Percentiles rank a stretch among this genome's conserved stretches.
These are phyloP conservation scores for Lizanozyma gosingica DNA, from an alignment of 1,139 yeast genomes.

Conservation along the genomic window DNA sequence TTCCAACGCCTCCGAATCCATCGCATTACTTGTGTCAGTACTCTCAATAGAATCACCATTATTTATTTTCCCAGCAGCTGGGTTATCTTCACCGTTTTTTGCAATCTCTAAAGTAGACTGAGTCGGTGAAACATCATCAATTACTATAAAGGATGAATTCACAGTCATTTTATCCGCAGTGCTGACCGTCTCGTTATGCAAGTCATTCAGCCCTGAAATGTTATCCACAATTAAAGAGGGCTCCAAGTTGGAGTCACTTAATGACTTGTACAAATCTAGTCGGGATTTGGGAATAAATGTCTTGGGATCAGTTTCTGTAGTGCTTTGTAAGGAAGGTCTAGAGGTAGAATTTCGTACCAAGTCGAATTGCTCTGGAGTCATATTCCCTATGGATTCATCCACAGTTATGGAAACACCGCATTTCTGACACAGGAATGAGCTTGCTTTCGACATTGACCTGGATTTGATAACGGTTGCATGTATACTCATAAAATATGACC, in stretches of 20 bases:
- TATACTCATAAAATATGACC: no score
- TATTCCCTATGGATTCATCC: slow-evolving; percentile 20
- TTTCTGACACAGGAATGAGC: slow-evolving; percentile 20
- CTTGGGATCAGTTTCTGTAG: neutral
- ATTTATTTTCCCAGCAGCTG: neutral
- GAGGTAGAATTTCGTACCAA: slow-evolving; percentile 2
- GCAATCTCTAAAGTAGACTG: slow-evolving; percentile 1
- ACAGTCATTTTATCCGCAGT: neutral
- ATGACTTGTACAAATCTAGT: slow-evolving; percentile 13
- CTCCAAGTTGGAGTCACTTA: slow-evolving; percentile 7
- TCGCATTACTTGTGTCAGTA: neutral
- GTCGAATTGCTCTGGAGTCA: slow-evolving; percentile 26
- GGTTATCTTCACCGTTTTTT: slow-evolving; percentile 1
- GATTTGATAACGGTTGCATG: no score
- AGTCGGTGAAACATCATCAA: neutral
- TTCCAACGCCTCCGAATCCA: neutral
- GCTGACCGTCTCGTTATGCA: neutral
- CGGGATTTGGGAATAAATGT: neutral
- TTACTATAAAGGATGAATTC: neutral
- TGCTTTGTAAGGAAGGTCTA: neutral
- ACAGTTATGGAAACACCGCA: slow-evolving; percentile 25
- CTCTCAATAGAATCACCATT: no score
- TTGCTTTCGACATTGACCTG: neutral
- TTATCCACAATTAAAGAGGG: slow-evolving; percentile 3
- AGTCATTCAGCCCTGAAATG: neutral